Percentiles rank a stretch among this genome's conserved stretches.
These are phyloP conservation scores for Aspergillus quadrilineatus DNA, from an alignment of 2,329 filamentous ascomycete genomes.

Conservation along the genomic window DNA sequence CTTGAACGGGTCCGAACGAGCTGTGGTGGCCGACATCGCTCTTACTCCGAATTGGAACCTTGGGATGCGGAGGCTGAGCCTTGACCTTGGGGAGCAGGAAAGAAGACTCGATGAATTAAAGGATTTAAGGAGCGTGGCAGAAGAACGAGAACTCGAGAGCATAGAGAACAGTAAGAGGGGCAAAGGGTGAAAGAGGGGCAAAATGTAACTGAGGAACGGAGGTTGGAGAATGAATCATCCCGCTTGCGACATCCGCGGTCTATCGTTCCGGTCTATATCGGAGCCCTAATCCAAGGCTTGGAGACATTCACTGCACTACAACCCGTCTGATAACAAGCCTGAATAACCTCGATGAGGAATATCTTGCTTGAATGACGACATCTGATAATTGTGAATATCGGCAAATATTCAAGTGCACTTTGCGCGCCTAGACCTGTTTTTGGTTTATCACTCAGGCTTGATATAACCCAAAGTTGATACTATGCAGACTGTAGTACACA, in stretches of 20 bases:
- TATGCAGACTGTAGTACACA: too few relatives aligned
- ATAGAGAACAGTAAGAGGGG: slow-evolving; percentile 7
- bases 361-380: background rate
- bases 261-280: background rate
- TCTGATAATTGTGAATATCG: background rate
- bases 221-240: slow-evolving; percentile 8
- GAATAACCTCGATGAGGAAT: background rate
- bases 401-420: too few relatives aligned
- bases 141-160: slow-evolving; percentile 9
- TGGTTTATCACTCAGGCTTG: too few relatives aligned
- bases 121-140: slow-evolving; percentile 1
- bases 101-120: background rate
- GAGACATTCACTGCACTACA: too few relatives aligned
- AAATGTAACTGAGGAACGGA: background rate
- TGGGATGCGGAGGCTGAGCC: slow-evolving; percentile 21
- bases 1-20: slow-evolving; percentile 43
- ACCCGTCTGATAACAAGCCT: too few relatives aligned
- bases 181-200: slow-evolving; percentile 1
- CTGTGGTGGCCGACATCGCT: slow-evolving; percentile 42
- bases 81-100: slow-evolving; percentile 7
- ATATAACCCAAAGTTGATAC: too few relatives aligned
- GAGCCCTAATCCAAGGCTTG: background rate
- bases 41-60: slow-evolving; percentile 23
- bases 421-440: too few relatives aligned
- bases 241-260: slow-evolving; percentile 3